phyloP scores from a whole-genome alignment of 1,284 basidiomycete species.

The Ustilago loliicola region DNA sequence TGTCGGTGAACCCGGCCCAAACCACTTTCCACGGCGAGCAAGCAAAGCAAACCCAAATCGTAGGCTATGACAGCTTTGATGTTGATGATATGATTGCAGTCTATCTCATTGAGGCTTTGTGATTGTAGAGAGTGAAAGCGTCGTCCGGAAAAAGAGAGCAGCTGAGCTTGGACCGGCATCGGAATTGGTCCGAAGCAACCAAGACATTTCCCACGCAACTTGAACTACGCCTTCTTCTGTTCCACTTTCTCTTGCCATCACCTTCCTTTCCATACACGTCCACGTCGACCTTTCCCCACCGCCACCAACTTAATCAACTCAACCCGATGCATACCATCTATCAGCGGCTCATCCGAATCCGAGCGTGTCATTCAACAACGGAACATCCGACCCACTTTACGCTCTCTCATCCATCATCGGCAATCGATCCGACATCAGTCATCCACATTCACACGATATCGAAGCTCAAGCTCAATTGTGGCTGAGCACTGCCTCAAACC shows the following conservation, averaged over 20 bases:
- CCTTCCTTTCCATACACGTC: not conserved
- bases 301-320: no score
- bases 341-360: not conserved
- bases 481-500: no score
- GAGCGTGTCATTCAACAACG: not conserved
- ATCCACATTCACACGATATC: not conserved
- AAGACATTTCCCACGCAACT: not conserved
- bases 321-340: no score
- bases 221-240: not conserved
- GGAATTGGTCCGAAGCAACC: slow-evolving; percentile 2
- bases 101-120: no score
- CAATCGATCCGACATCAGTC: not conserved
- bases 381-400: not conserved
- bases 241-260: no score
- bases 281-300: not conserved
- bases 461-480: no score
- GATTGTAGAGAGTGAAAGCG: not conserved
- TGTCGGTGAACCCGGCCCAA: no score
- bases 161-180: slow-evolving; percentile 2
- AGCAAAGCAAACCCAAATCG: no score
- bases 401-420: not conserved
- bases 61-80: no score
- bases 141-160: not conserved
- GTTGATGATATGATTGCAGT: no score
- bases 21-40: no score